Conservation (phyloP, 768 basidiomycete species). For the Calocybe gangraenosa region DNA sequence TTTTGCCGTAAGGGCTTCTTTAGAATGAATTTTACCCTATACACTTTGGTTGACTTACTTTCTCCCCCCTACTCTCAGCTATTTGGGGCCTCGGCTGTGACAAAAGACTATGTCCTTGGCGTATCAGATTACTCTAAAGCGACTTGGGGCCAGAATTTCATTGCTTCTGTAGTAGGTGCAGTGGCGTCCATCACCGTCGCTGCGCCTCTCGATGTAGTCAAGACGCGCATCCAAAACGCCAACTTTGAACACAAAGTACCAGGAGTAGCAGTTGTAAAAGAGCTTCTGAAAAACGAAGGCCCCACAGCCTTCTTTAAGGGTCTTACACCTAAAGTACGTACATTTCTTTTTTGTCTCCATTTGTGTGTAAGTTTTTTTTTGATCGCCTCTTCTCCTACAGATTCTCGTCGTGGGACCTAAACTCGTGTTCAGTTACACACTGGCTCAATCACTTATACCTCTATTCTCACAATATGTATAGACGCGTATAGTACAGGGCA, state of each 20-base stretch:
- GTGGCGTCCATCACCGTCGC: slow-evolving; percentile 95
- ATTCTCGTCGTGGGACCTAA: slow-evolving; percentile 96
- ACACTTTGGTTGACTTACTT: no score
- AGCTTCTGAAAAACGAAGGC: slow-evolving; percentile 87
- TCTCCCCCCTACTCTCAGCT: no score
- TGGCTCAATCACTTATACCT: slow-evolving; percentile 94
- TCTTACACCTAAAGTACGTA: slow-evolving; percentile 84
- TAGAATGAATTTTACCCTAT: not conserved
- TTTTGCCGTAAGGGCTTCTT: slow-evolving; percentile 69
- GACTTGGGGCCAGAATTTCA: slow-evolving; percentile 97
- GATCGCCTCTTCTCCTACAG: slow-evolving; percentile 39
- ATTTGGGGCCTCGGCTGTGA: slow-evolving; percentile 92
- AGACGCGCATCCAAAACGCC: slow-evolving; percentile 97
- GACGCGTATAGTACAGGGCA: no score
- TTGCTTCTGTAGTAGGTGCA: slow-evolving; percentile 91
- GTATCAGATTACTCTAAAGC: slow-evolving; percentile 88
- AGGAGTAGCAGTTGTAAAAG: slow-evolving; percentile 78
- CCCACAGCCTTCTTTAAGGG: slow-evolving; percentile 89
- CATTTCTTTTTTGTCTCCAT: not conserved
- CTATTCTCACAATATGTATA: slow-evolving; percentile 83
- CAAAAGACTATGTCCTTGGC: slow-evolving; percentile 91
- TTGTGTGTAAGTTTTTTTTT: not conserved
- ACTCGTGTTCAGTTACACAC: slow-evolving; percentile 96
- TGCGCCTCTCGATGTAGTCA: slow-evolving; percentile 93
- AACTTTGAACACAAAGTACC: slow-evolving; percentile 87